A percentile compares a stretch with the other conserved stretches of the same genome.
Evolutionary conservation across 495 filamentous ascomycete species (phyloP).

Genomic region (Aspergillus heteromorphus): DNA sequence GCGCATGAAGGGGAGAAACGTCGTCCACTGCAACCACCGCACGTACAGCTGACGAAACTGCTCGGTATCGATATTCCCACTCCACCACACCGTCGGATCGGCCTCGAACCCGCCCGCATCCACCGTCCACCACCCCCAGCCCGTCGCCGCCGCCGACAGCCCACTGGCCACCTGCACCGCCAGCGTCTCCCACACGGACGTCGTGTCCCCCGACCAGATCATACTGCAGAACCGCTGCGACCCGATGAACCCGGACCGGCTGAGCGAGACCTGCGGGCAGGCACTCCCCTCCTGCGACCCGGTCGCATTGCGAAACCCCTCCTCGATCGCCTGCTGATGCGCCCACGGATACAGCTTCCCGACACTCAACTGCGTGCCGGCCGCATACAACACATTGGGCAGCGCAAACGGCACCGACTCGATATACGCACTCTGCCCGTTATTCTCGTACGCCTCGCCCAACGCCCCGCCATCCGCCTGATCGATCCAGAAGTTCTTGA

Average conservation of each 20-base stretch:
- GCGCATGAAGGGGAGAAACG: slow-evolving; percentile 29
- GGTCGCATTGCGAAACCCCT: slow-evolving; percentile 24
- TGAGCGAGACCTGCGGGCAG: slow-evolving; percentile 23
- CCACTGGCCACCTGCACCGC: slow-evolving; percentile 22
- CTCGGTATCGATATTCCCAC: slow-evolving; percentile 20
- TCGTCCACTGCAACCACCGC: slow-evolving; percentile 28
- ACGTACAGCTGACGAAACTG: slow-evolving; percentile 28
- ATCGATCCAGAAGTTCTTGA: slow-evolving; percentile 44
- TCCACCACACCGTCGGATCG: slow-evolving; percentile 24
- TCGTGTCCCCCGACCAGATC: slow-evolving; percentile 30
- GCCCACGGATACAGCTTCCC: slow-evolving; percentile 30
- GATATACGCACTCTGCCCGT: slow-evolving; percentile 25
- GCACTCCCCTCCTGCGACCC: slow-evolving; percentile 12
- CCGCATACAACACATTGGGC: slow-evolving; percentile 23
- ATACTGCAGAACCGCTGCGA: slow-evolving; percentile 28
- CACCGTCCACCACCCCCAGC: slow-evolving; percentile 29
- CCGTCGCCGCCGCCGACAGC: slow-evolving; percentile 23
- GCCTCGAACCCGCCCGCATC: slow-evolving; percentile 30
- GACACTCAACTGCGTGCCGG: slow-evolving; percentile 21
- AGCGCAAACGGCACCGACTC: slow-evolving; percentile 23
- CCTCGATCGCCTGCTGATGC: slow-evolving; percentile 27
- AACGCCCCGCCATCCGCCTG: slow-evolving; percentile 28
- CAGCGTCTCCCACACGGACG: slow-evolving; percentile 26
- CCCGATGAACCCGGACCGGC: slow-evolving; percentile 28
- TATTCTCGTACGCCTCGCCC: slow-evolving; percentile 29